Base-by-base conservation (phyloP, 1,284 basidiomycete species). In the Microbotryum intermedium region DNA sequence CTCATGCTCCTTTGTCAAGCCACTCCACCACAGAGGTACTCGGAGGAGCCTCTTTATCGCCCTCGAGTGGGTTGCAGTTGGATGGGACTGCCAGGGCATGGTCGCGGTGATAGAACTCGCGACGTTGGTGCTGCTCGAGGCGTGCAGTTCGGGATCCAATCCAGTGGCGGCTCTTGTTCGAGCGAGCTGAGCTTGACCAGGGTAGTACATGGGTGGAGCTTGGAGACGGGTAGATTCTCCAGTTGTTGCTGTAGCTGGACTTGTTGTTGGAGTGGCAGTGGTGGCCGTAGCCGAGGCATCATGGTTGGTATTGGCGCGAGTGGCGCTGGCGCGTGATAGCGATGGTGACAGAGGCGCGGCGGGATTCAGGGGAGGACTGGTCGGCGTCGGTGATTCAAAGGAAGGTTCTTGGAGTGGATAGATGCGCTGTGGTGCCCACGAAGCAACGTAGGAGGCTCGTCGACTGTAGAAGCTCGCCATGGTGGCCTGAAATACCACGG, bases 391-490 rank as follows among this genome's bases (percentile, higher is more conserved):
- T 4, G 26, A 18, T 7, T 53, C 54, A 39, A 67, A 67, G 4
- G 49, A n/a, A 8, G 62, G 60, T 7, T 67, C 65, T 6, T 42
- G 45, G 23, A 58, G 52, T 0, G 65, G 65, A 29, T 54, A 67
- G 55, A 67, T 64, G 11, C 65, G 57, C 42, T 57, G 61, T 20
- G 58, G 53, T 23, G 46, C 45, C 61, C 61, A 66, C 8, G 20
- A 21, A 4, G 59, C 49, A 1, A 53, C 50, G 49, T 59, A 61
- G 16, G 18, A 49, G 1, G 58, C 30, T 43, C 53, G 56, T 3
- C 57, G 54, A 23, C 45, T 50, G 43, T 57, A 61, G 57, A 55
- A 66, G 13, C 28, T 13, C 1, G 58, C 55, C 64, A 65, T 65
- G 13, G 43, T 6, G 20, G 13, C 16, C 46, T 1, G 20, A 20